These are phyloP conservation scores for Penicillium egyptiacum DNA, from an alignment of 495 filamentous ascomycete genomes.

Conservation along the genomic window DNA sequence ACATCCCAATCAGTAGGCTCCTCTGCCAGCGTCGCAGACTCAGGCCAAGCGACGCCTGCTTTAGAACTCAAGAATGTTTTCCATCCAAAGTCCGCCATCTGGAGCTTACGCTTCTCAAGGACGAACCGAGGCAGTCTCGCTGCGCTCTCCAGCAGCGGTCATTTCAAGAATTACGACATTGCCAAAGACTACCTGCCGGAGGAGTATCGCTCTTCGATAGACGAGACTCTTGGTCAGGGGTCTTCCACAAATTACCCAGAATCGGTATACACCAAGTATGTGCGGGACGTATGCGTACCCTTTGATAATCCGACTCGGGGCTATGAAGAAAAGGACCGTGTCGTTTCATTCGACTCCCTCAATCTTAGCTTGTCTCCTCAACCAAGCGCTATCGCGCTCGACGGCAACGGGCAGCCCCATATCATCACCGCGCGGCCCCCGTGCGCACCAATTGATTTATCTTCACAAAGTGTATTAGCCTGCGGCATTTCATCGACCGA, in stretches of 20 bases:
- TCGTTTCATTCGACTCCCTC: slow-evolving; percentile 88
- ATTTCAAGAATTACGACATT: slow-evolving; percentile 73
- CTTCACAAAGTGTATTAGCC: slow-evolving; percentile 43
- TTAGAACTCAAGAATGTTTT: slow-evolving; percentile 69
- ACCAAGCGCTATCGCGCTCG: slow-evolving; percentile 65
- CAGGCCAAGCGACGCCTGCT: slow-evolving; percentile 49
- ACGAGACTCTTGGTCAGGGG: slow-evolving; percentile 42
- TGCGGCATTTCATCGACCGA: slow-evolving; percentile 32
- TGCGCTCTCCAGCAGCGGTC: slow-evolving; percentile 73
- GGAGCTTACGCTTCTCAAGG: slow-evolving; percentile 77
- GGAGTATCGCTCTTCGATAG: slow-evolving; percentile 42
- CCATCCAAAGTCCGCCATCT: slow-evolving; percentile 59
- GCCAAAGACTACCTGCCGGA: slow-evolving; percentile 56
- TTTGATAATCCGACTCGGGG: slow-evolving; percentile 46
- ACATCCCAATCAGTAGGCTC: slow-evolving; percentile 40
- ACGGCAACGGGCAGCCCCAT: slow-evolving; percentile 65
- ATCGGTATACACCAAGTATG: slow-evolving; percentile 48
- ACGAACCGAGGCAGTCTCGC: slow-evolving; percentile 72
- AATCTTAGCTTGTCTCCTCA: slow-evolving; percentile 60
- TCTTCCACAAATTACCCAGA: slow-evolving; percentile 43
- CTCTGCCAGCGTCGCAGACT: slow-evolving; percentile 33
- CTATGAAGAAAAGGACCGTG: slow-evolving; percentile 57
- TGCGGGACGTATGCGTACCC: slow-evolving; percentile 48
- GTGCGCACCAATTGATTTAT: slow-evolving; percentile 49
- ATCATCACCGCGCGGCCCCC: slow-evolving; percentile 63